phyloP scores from a whole-genome alignment of 2,329 filamentous ascomycete species.

The Cadophora gregata region DNA sequence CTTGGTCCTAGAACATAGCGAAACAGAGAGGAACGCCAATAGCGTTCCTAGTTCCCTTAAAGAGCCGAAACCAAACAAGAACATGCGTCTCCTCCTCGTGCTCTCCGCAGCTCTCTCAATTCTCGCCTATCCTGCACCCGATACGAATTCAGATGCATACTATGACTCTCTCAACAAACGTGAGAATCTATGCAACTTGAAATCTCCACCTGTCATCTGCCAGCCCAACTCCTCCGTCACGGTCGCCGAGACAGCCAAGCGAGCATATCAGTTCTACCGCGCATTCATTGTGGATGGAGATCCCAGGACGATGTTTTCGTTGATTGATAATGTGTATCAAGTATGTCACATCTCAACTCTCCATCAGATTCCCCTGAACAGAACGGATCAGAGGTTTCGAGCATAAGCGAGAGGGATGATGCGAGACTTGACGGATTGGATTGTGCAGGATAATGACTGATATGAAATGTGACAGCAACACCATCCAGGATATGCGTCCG shows the following conservation, averaged over 20 bases:
- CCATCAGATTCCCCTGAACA: background rate
- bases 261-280: constrained; percentile 32
- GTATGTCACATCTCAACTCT: constrained; percentile 2
- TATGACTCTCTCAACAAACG: constrained; percentile 19
- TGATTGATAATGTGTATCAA: constrained; percentile 30
- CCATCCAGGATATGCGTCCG: constrained; percentile 27
- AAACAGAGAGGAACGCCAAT: background rate
- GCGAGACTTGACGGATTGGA: background rate
- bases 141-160: constrained; percentile 1
- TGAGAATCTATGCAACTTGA: constrained; percentile 31
- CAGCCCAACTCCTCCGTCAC: constrained; percentile 29
- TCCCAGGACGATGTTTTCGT: constrained; percentile 32
- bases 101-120: constrained; percentile 21
- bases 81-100: constrained; percentile 24
- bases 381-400: background rate
- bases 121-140: constrained; percentile 21
- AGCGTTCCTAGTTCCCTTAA: no score
- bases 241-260: constrained; percentile 24
- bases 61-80: constrained; percentile 4
- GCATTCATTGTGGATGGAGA: constrained; percentile 33
- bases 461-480: constrained; percentile 24
- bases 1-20: background rate
- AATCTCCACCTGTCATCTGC: constrained; percentile 27
- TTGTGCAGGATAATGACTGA: background rate
- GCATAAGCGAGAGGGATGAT: background rate